phyloP scores from a whole-genome alignment of 371 early-diverging fungal species.

The Mucor irregularis region DNA sequence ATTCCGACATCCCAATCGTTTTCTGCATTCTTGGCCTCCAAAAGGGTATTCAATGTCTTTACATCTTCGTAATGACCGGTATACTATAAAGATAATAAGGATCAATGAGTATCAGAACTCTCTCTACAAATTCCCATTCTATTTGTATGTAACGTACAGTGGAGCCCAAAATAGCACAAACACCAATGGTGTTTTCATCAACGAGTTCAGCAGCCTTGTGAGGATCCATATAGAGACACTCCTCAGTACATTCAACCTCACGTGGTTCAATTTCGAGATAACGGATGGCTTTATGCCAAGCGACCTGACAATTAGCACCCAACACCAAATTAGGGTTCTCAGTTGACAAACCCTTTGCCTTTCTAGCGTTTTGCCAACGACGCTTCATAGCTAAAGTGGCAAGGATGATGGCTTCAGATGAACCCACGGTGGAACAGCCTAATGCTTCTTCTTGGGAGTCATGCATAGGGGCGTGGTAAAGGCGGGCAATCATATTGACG shows the following conservation, averaged over 20 bases:
- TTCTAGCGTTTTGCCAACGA: slow-evolving; percentile 61
- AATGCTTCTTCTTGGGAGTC: slow-evolving; percentile 36
- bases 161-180: slow-evolving; percentile 68
- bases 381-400: slow-evolving; percentile 73
- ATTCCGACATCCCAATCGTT: slow-evolving; percentile 67
- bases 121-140: neutral
- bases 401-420: slow-evolving; percentile 75
- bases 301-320: slow-evolving; percentile 73
- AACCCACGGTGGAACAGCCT: slow-evolving; percentile 71
- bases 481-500: slow-evolving; percentile 66
- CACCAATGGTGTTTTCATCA: slow-evolving; percentile 82
- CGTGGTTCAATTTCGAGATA: slow-evolving; percentile 72
- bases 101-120: neutral
- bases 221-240: slow-evolving; percentile 57
- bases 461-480: slow-evolving; percentile 60
- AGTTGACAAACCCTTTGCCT: slow-evolving; percentile 54
- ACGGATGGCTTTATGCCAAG: slow-evolving; percentile 44
- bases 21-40: slow-evolving; percentile 57
- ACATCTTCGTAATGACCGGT: slow-evolving; percentile 84
- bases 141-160: slow-evolving; percentile 41
- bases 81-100: slow-evolving; percentile 38
- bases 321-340: slow-evolving; percentile 72
- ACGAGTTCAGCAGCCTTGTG: slow-evolving; percentile 57
- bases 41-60: slow-evolving; percentile 54
- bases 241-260: slow-evolving; percentile 52